A percentile compares a stretch with the other conserved stretches of the same genome.
phyloP scores from a whole-genome alignment of 192 early-diverging fungal species.

The Haplosporangium gracile region DNA sequence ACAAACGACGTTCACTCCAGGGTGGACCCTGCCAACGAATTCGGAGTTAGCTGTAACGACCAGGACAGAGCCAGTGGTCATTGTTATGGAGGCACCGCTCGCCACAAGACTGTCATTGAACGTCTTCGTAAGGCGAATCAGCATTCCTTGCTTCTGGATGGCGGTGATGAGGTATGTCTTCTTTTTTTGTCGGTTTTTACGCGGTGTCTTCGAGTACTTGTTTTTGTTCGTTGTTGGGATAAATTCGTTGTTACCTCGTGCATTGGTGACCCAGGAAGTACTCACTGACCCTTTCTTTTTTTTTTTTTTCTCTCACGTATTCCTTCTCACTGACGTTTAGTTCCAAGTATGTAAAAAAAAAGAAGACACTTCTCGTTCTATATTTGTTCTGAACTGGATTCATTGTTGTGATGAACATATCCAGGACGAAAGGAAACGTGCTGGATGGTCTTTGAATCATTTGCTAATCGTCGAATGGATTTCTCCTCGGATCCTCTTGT shows the following conservation, averaged over 20 bases:
- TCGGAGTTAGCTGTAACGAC: conserved; percentile 46
- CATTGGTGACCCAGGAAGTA: background rate
- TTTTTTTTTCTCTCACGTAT: background rate
- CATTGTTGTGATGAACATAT: background rate
- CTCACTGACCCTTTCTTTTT: background rate
- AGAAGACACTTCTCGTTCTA: background rate
- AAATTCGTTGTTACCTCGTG: background rate
- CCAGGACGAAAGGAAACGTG: conserved; percentile 4
- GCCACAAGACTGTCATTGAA: conserved; percentile 72
- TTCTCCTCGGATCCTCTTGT: background rate
- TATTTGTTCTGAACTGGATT: background rate
- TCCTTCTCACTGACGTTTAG: background rate
- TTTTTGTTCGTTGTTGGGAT: background rate
- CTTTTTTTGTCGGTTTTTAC: background rate
- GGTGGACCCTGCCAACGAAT: conserved; percentile 47
- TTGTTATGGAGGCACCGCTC: conserved; percentile 71
- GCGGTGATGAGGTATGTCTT: conserved; percentile 72
- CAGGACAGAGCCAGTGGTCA: conserved; percentile 35
- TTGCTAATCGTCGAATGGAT: conserved; percentile 6
- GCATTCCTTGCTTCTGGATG: conserved; percentile 75
- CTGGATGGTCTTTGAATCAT: conserved; percentile 7
- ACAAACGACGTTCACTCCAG: conserved; percentile 61
- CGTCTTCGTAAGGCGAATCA: conserved; percentile 62
- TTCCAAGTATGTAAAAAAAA: conserved; percentile 22
- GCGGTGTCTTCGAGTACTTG: too few relatives aligned